Percentiles rank a stretch among this genome's conserved stretches.
Evolutionary conservation across 345 rosid genomes (phyloP).

Genomic region (Noccaea caerulescens): DNA sequence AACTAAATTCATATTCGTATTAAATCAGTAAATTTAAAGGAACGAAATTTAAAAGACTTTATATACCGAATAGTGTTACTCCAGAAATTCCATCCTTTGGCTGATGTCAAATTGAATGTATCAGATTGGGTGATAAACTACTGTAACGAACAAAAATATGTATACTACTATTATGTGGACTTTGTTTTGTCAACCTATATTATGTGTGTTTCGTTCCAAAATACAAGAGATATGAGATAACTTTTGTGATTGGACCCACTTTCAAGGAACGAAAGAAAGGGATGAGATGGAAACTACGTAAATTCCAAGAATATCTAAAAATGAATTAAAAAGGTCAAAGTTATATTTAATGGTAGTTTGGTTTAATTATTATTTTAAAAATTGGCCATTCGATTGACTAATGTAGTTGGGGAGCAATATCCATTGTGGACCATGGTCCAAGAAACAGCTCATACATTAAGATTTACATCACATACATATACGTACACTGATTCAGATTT

Average conservation of each 20-base stretch:
- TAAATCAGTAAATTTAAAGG: not conserved
- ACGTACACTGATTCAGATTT: conserved; percentile 14
- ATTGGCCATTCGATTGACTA: conserved; percentile 39
- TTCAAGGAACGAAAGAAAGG: conserved; percentile 27
- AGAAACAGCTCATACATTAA: conserved; percentile 45
- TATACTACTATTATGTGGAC: not conserved
- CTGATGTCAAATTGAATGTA: conserved; percentile 15
- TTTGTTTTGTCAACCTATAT: not conserved
- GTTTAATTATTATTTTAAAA: conserved; percentile 29
- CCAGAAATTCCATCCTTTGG: not conserved
- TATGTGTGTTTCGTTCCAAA: not conserved
- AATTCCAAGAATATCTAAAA: conserved; percentile 39
- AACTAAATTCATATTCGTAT: not conserved
- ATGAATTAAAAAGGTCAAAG: conserved; percentile 36
- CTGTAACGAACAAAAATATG: not conserved
- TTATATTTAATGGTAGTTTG: conserved; percentile 37
- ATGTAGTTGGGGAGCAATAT: conserved; percentile 46
- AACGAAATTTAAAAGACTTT: not conserved
- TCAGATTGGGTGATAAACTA: not conserved
- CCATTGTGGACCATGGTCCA: conserved; percentile 46
- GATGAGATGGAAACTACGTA: conserved; percentile 40
- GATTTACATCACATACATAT: conserved; percentile 27
- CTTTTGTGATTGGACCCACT: conserved; percentile 37
- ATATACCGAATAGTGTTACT: not conserved
- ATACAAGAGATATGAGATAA: conserved; percentile 12